Evolutionary conservation across 2,329 filamentous ascomycete genomes (phyloP), one percentile per base, ranked within the genome.

Genomic region (Claviceps quebecensis): DNA sequence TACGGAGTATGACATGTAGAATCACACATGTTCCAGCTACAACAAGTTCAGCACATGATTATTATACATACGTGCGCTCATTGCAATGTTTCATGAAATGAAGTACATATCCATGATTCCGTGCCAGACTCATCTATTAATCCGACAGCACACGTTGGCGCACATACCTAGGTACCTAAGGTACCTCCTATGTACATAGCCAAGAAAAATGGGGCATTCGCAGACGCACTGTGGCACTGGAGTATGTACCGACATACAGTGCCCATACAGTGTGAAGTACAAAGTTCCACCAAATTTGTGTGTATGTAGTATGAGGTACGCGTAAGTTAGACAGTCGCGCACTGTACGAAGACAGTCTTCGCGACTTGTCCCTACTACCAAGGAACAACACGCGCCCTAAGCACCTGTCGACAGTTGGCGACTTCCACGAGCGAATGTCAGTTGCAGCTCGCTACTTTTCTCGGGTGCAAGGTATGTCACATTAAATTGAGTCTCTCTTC

Each of bases 341-440:
- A 54, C 52, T 54, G 52, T 54, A 47, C n/a, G 19, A 19, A 34
- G 37, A 37, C 45, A 45, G 22, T 17, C n/a, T 40, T 41, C 52
- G 47, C 49, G 43, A 43, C 44, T 34, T 52, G 19, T 14, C 22
- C 19, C 19, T 1, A 19, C 19, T 19, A 1, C 23, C 23, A 26
- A 26, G 23, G 0, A 26, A 51, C 45, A 26, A 50, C 17, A 52
- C 51, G 51, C 51, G 51, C 39, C 39, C 38, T 44, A 41, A 45
- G 45, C 34, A 48, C 22, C 6, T 19, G 11, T 22, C 19, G 44
- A 43, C 41, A 40, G 11, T 45, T 47, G 37, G 48, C 48, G 48
- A 50, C 17, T 34, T 43, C 17, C 41, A 49, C 22, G 34, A 46
- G 17, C 47, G 39, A 43, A 45, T 47, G 22, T 36, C 26, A 44